Base-by-base conservation (phyloP, 495 filamentous ascomycete genomes). In the Evernia prunastri region DNA sequence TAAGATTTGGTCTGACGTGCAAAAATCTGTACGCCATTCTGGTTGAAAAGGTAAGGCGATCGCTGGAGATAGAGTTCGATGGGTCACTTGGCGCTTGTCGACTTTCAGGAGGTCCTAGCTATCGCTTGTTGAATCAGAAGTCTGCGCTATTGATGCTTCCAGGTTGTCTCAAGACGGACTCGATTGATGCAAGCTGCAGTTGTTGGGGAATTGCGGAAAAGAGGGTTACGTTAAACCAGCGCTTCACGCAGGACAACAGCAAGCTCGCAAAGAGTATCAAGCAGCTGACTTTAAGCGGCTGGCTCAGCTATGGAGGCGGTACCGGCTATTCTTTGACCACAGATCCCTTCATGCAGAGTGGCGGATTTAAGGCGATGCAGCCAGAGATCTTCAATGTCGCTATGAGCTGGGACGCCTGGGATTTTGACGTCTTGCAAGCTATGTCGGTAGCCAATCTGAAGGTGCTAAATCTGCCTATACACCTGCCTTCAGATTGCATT, bases 1-100 rank as follows among this genome's bases (percentile, higher is more conserved):
- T 49, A 49, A 2, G n/a, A 49, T 49, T 49, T 49, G 45, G 45
- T 49, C 45, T 49, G 45, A 49, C 45, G 45, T 49, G 45, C 45
- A 49, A 23, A 11, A 23, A 25, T 12, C 45, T 49, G 45, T 27
- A 49, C n/a, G 13, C 2, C 3, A n/a, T 49, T 13, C 23, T 49
- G 9, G 45, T 49, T 7, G 12, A 49, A 10, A 49, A 49, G 10
- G n/a, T 12, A 49, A 49, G 23, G 45, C 45, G 45, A 25, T 49
- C 45, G 45, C 45, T 49, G 45, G 45, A 49, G n/a, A 25, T 49
- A 25, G 0, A 27, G 1, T 49, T 49, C n/a, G 9, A 49, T 49
- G 45, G n/a, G 8, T 2, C 23, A 49, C 10, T 0, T 4, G 25
- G 8, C 10, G 10, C 2, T 23, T 49, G 45, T 10, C 10, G 10